Conservation (phyloP, 208 protist genomes). For the Trichomonas tenax region DNA sequence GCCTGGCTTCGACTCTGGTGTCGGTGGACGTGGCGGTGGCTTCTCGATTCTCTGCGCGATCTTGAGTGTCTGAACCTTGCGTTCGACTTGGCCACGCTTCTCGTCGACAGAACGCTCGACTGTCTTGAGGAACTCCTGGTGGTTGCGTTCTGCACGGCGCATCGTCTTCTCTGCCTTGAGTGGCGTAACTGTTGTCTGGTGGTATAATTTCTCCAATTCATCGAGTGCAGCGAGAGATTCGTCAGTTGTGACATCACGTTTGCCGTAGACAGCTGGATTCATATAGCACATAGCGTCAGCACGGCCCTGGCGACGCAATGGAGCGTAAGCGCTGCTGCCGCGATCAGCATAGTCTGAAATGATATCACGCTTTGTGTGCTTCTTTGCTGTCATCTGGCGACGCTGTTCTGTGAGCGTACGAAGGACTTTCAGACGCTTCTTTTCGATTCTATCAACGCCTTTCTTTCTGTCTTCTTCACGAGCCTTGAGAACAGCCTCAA, state of each 20-base stretch:
- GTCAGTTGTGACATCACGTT: neutral
- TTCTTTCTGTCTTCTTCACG: neutral
- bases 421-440: neutral
- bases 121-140: neutral
- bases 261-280: neutral
- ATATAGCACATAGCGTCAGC: neutral
- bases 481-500: neutral
- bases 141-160: neutral
- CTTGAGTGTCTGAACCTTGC: neutral
- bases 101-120: neutral
- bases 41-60: slow-evolving; percentile 1
- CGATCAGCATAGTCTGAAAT: neutral
- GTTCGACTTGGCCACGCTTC: neutral
- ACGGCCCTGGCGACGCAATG: neutral
- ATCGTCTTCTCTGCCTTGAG: neutral
- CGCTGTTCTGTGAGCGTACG: neutral
- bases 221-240: neutral
- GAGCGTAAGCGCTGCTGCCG: neutral
- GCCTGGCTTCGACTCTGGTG: neutral
- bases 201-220: neutral
- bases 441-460: neutral
- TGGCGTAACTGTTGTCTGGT: neutral
- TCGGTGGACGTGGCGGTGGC: neutral
- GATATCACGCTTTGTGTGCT: neutral
- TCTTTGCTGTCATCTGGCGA: neutral